Evolutionary conservation across 768 basidiomycete species (phyloP), one percentile per base, ranked within the genome.

Genomic region (Termitomyces sp.): DNA sequence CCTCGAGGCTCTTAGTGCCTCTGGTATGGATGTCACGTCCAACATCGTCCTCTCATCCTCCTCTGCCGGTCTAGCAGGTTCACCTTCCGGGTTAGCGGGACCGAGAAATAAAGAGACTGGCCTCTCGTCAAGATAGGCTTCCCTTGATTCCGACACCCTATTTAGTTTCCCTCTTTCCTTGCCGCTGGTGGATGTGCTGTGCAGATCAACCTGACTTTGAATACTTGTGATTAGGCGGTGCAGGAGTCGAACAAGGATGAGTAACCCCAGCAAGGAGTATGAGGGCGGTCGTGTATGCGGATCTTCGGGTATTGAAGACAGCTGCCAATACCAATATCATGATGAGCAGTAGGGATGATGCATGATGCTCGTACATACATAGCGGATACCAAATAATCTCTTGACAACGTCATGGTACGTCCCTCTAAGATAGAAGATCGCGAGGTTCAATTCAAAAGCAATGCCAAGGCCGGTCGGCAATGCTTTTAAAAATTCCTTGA

Each of bases 251-350:
- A 88, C 70, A 33, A 79, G 75, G 35, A 95, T 83, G 55, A 95
- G 78, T 44, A 93, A 75, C 13, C 93, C 93, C 6, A 95, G 81
- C 20, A 95, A 72, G n/a, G 92, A 89, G 73, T 95, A 95, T 16
- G 93, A 94, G 7, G 93, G 93, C 8, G 91, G 88, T 53, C 87
- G 81, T 11, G 79, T 77, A 70, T 89, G 84, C 22, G 90, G 91
- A 66, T 90, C 81, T 65, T 86, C 82, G 1, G 87, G 88, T 54
- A 81, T 81, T 13, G 88, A 84, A 2, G 93, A 90, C n/a, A 93
- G 71, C 92, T 95, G 61, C 46, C 20, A 28, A 24, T 18, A 51
- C 46, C 20, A 28, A 24, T 18, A 51, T 60, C 57, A 18, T 9
- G 24, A 32, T 53, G 11, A 61, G 51, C 36, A 46, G 36, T n/a